A percentile compares a stretch with the other conserved stretches of the same genome.
These are phyloP conservation scores for Gyromitra esculenta DNA, from an alignment of 2,329 filamentous ascomycete genomes.

Conservation along the genomic window DNA sequence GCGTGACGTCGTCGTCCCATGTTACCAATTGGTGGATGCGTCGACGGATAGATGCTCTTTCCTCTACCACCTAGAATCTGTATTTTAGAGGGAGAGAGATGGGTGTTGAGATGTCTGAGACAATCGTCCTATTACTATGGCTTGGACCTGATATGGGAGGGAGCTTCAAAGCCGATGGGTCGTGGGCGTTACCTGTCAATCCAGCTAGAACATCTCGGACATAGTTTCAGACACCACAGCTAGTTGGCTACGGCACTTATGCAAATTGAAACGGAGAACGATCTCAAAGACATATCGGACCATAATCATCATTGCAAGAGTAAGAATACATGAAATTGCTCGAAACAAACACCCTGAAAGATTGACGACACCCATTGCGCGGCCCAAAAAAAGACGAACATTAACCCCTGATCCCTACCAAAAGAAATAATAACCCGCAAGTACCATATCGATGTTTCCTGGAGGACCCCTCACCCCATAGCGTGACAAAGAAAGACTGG, in stretches of 20 bases:
- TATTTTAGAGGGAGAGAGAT: not conserved
- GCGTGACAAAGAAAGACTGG: constrained; percentile 15
- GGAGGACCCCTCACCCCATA: constrained; percentile 25
- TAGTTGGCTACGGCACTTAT: not conserved
- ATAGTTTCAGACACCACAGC: constrained; percentile 7
- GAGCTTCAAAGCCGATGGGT: not conserved
- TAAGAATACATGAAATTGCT: constrained; percentile 35
- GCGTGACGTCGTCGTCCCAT: constrained; percentile 24
- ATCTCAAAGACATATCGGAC: constrained; percentile 1
- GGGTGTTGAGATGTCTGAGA: not conserved
- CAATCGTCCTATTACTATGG: not conserved
- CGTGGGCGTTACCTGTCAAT: constrained; percentile 25
- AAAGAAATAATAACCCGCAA: constrained; percentile 15
- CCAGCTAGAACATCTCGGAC: not conserved
- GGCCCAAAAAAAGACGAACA: constrained; percentile 45
- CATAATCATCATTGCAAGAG: constrained; percentile 31
- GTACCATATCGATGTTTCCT: constrained; percentile 34
- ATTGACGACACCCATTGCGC: constrained; percentile 45
- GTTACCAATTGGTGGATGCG: constrained; percentile 10
- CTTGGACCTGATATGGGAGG: not conserved
- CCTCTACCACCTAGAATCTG: not conserved
- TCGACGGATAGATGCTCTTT: not conserved
- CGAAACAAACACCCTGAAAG: constrained; percentile 31
- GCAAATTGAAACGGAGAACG: not conserved
- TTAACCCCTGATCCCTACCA: constrained; percentile 48